A percentile compares a stretch with the other conserved stretches of the same genome.
Evolutionary conservation across 768 basidiomycete species (phyloP).

Genomic region (Boletales sp.): DNA sequence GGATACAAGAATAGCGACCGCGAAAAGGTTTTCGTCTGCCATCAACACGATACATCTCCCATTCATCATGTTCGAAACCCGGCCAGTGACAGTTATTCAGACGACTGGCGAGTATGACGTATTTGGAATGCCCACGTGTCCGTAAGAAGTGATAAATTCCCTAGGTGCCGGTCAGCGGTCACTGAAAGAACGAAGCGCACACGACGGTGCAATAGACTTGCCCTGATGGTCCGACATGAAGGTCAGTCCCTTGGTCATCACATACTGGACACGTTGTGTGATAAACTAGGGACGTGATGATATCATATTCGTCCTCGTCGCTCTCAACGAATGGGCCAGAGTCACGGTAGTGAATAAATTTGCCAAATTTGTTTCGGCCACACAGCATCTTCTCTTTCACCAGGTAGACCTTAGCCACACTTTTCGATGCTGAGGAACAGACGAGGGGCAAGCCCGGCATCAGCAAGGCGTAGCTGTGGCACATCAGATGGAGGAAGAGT

Average conservation of each 20-base stretch:
- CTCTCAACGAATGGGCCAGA: not conserved
- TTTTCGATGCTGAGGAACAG: not conserved
- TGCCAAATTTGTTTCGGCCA: not conserved
- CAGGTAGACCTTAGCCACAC: constrained; percentile 1
- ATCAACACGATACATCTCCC: too few relatives aligned
- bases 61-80: too few relatives aligned
- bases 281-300: constrained; percentile 2
- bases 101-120: too few relatives aligned
- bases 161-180: too few relatives aligned
- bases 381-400: constrained; percentile 3
- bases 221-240: constrained; percentile 11
- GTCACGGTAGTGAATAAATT: constrained; percentile 7
- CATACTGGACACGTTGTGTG: constrained; percentile 10
- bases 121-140: too few relatives aligned
- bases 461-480: too few relatives aligned
- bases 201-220: not conserved
- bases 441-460: constrained; percentile 1
- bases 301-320: not conserved
- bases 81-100: too few relatives aligned
- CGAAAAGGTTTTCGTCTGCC: too few relatives aligned
- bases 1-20: too few relatives aligned
- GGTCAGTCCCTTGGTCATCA: not conserved
- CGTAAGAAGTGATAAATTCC: too few relatives aligned
- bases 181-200: too few relatives aligned
- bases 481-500: too few relatives aligned